Conservation (phyloP, 768 basidiomycete species). For the Austroboletus festivus region DNA sequence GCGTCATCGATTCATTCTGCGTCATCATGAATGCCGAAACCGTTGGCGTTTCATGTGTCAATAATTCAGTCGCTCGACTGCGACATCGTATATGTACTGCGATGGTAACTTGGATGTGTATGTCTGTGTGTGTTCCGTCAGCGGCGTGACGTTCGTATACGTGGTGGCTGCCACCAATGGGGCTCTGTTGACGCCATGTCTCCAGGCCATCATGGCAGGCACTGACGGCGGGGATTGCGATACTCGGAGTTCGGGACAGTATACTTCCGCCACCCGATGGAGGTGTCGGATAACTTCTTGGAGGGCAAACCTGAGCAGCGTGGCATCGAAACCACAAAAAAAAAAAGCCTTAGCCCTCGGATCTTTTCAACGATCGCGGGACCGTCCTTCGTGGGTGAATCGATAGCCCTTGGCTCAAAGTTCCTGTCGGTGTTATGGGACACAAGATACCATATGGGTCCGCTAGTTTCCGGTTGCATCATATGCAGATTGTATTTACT, state of each 20-base stretch:
- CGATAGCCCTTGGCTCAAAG: neutral
- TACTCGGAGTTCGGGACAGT: too few relatives aligned
- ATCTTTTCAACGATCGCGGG: slow-evolving; percentile 13
- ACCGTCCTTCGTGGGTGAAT: slow-evolving; percentile 11
- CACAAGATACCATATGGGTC: slow-evolving; percentile 14
- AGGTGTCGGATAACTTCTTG: too few relatives aligned
- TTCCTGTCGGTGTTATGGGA: slow-evolving; percentile 5
- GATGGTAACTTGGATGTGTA: slow-evolving; percentile 8
- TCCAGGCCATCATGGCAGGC: neutral
- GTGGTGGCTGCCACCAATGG: neutral
- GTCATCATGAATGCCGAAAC: neutral
- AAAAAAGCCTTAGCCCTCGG: neutral
- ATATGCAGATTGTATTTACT: neutral
- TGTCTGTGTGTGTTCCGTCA: neutral
- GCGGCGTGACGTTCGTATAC: neutral
- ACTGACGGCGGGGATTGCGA: neutral
- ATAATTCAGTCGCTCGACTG: neutral
- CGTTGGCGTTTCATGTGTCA: slow-evolving; percentile 17
- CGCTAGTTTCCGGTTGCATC: slow-evolving; percentile 21
- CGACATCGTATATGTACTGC: slow-evolving; percentile 1
- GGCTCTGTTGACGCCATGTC: neutral
- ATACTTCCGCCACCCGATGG: too few relatives aligned
- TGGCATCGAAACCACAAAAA: too few relatives aligned
- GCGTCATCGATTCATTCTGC: too few relatives aligned
- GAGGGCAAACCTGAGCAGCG: too few relatives aligned